A percentile compares a stretch with the other conserved stretches of the same genome.
Evolutionary conservation across 805 yeast genomes (phyloP).

Genomic region (Tetrapisispora iriomotensis): DNA sequence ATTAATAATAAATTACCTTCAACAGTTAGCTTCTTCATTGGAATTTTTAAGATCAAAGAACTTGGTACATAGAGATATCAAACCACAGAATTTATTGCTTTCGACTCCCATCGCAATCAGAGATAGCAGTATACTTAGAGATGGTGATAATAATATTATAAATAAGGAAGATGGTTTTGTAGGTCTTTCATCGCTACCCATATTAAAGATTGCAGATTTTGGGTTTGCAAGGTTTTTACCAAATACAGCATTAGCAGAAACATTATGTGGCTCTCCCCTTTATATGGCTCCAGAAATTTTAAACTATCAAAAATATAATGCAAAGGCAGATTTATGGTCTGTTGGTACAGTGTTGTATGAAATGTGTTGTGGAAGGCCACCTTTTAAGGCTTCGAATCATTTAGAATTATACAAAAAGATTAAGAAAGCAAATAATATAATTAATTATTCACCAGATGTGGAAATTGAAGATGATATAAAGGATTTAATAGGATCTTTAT

Average conservation of each 20-base stretch:
- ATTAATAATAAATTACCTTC: slow-evolving; percentile 72
- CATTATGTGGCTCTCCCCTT: slow-evolving; percentile 93
- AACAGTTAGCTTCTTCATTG: slow-evolving; percentile 79
- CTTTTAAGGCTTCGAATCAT: slow-evolving; percentile 89
- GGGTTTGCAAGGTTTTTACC: slow-evolving; percentile 96
- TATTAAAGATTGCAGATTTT: slow-evolving; percentile 90
- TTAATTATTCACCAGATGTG: slow-evolving; percentile 63
- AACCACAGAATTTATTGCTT: slow-evolving; percentile 70
- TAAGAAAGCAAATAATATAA: slow-evolving; percentile 68
- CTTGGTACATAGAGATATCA: slow-evolving; percentile 85
- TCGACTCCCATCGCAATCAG: slow-evolving; percentile 62
- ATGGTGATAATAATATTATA: slow-evolving; percentile 38
- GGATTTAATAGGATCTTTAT: slow-evolving; percentile 59
- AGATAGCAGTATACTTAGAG: too few relatives aligned
- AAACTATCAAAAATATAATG: slow-evolving; percentile 89
- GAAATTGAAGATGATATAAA: slow-evolving; percentile 57
- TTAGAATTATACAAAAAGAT: slow-evolving; percentile 81
- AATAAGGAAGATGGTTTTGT: slow-evolving; percentile 51
- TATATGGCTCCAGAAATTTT: slow-evolving; percentile 98
- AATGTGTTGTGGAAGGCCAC: slow-evolving; percentile 95
- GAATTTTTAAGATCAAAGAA: slow-evolving; percentile 72
- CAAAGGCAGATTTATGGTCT: slow-evolving; percentile 96
- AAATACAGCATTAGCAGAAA: slow-evolving; percentile 88
- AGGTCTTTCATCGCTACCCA: slow-evolving; percentile 83
- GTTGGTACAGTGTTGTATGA: slow-evolving; percentile 95